A percentile compares a stretch with the other conserved stretches of the same genome.
Conservation (phyloP, 2,329 filamentous ascomycete species). For the Cercospora sojina region DNA sequence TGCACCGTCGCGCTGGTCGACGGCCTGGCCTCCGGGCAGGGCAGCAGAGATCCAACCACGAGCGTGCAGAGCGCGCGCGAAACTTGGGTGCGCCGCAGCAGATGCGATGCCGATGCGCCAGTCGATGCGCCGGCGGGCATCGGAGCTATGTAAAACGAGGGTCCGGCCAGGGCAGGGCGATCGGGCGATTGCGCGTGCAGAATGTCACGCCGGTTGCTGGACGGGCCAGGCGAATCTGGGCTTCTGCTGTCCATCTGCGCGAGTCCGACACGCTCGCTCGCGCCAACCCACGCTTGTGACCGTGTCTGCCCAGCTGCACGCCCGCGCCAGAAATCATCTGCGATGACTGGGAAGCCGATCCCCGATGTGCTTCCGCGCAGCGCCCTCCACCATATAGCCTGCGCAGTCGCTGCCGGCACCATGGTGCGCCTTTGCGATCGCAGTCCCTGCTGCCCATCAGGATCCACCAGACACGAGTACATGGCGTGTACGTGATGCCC, state of each 20-base stretch:
- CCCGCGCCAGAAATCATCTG: slow-evolving; percentile 11
- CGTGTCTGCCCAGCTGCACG: background rate
- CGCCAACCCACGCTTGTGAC: slow-evolving; percentile 1
- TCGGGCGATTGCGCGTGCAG: slow-evolving; percentile 10
- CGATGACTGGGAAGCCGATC: slow-evolving; percentile 14
- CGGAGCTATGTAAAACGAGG: slow-evolving; percentile 2
- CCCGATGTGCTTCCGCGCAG: slow-evolving; percentile 10
- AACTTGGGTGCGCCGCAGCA: background rate
- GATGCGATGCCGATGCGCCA: background rate
- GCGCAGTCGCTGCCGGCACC: slow-evolving; percentile 2
- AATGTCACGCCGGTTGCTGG: background rate
- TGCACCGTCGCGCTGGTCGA: background rate
- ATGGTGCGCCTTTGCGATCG: slow-evolving; percentile 4
- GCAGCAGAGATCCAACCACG: background rate
- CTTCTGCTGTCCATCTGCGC: slow-evolving; percentile 15
- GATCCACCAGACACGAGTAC: slow-evolving; percentile 5
- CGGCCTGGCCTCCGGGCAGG: background rate
- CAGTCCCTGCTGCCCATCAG: slow-evolving; percentile 14
- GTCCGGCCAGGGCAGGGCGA: slow-evolving; percentile 2
- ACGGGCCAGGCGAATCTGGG: slow-evolving; percentile 14
- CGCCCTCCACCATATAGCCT: slow-evolving; percentile 19
- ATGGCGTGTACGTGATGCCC: slow-evolving; percentile 13
- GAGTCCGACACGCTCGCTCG: background rate
- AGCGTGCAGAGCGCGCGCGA: background rate
- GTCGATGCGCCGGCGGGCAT: background rate